phyloP scores from a whole-genome alignment of 352 stramenopile species.

The Phytophthora europaea region DNA sequence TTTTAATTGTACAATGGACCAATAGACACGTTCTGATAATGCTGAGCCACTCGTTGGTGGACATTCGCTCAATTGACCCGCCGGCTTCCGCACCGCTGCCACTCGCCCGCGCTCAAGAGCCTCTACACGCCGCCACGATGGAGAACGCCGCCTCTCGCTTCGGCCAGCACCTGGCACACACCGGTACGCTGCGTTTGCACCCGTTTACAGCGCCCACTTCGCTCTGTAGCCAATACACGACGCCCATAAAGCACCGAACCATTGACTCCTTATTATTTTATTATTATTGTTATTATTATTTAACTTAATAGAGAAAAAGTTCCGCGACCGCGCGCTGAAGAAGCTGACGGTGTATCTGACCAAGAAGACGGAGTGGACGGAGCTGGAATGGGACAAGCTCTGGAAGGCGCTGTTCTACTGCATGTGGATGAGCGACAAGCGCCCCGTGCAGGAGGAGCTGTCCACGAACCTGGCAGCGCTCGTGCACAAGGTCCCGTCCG shows the following conservation, averaged over 20 bases:
- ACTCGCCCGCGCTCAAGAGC: not conserved
- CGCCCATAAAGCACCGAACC: not conserved
- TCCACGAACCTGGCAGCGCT: conserved; percentile 70
- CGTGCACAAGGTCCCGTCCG: conserved; percentile 65
- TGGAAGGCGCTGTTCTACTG: conserved; percentile 93
- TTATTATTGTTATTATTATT: conserved; percentile 2
- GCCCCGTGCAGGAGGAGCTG: conserved; percentile 81
- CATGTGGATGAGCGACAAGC: conserved; percentile 94
- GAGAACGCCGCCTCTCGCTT: conserved; percentile 86
- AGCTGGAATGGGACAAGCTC: conserved; percentile 89
- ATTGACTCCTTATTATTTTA: not conserved
- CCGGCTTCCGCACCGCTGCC: not conserved
- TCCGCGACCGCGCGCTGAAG: conserved; percentile 84
- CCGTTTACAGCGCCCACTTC: not conserved
- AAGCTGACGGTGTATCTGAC: conserved; percentile 83
- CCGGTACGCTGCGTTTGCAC: conserved; percentile 43
- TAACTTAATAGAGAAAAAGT: conserved; percentile 76
- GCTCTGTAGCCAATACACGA: not conserved
- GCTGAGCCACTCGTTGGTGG: not conserved
- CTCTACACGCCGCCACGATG: conserved; percentile 40
- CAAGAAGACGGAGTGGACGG: conserved; percentile 72
- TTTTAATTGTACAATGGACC: conserved; percentile 7
- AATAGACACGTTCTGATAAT: conserved; percentile 31
- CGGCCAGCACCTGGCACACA: conserved; percentile 87
- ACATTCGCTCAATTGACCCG: not conserved